Conservation (phyloP, 2,329 filamentous ascomycete species). For the Colletotrichum spaethianum region DNA sequence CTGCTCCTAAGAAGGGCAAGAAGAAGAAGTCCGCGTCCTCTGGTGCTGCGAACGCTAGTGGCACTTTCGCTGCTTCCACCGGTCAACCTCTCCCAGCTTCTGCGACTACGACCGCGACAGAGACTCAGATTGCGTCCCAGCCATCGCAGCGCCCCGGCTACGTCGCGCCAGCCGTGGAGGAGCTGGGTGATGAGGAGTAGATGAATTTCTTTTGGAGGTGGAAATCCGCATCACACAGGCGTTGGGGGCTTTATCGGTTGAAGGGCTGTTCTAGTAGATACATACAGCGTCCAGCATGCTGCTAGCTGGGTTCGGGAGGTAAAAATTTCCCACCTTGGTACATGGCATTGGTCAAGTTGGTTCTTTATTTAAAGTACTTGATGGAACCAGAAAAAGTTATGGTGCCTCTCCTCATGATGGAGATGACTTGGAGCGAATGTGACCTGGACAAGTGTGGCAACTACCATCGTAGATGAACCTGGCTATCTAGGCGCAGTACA, state of each 20-base stretch:
- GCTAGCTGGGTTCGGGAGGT: slow-evolving; percentile 15
- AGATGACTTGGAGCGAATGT: background rate
- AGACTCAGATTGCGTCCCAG: slow-evolving; percentile 66
- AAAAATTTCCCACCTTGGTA: slow-evolving; percentile 4
- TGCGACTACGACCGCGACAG: slow-evolving; percentile 70
- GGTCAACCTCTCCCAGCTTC: slow-evolving; percentile 67
- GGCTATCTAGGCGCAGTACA: background rate
- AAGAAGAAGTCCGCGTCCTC: slow-evolving; percentile 59
- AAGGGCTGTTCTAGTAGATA: slow-evolving; percentile 32
- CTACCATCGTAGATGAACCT: background rate
- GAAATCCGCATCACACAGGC: slow-evolving; percentile 35
- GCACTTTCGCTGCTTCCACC: slow-evolving; percentile 66
- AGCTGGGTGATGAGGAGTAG: slow-evolving; percentile 67
- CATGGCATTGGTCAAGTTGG: slow-evolving; percentile 3
- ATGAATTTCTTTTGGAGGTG: background rate
- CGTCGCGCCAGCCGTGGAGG: slow-evolving; percentile 66
- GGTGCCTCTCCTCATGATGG: background rate
- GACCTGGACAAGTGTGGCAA: background rate
- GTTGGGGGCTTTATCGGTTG: slow-evolving; percentile 29
- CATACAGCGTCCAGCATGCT: slow-evolving; percentile 23
- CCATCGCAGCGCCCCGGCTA: slow-evolving; percentile 59
- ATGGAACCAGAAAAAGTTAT: background rate
- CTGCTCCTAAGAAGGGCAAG: slow-evolving; percentile 70
- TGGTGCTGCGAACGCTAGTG: slow-evolving; percentile 52
- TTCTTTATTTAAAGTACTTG: background rate